phyloP scores from a whole-genome alignment of 2,329 filamentous ascomycete species.

The Dryadomyces sulphureus region DNA sequence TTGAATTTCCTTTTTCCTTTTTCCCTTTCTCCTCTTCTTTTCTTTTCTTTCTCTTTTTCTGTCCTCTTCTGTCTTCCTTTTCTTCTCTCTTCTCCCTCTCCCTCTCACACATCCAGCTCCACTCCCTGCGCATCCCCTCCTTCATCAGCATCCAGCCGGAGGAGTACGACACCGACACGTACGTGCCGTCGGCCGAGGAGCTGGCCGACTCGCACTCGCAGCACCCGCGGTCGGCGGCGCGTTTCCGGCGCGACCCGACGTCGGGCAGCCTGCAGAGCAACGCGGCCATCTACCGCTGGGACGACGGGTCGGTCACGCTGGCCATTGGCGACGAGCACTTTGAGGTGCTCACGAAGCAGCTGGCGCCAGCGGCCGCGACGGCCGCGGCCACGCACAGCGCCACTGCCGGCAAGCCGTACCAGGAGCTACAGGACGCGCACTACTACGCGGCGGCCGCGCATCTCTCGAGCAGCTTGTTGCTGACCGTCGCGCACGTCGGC shows the following conservation, averaged over 20 bases:
- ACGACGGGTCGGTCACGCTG: conserved; percentile 62
- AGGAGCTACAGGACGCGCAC: conserved; percentile 55
- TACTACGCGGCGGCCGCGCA: conserved; percentile 64
- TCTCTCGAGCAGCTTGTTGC: conserved; percentile 49
- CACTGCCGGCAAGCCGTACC: conserved; percentile 24
- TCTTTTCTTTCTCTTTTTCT: neutral
- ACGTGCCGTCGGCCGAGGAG: conserved; percentile 43
- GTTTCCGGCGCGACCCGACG: conserved; percentile 53
- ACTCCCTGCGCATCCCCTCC: conserved; percentile 54
- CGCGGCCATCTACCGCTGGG: conserved; percentile 61
- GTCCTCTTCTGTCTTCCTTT: neutral
- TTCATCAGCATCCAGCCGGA: conserved; percentile 58
- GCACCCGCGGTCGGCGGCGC: conserved; percentile 48
- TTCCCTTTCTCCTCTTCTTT: too few species aligned
- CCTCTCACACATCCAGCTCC: conserved; percentile 32
- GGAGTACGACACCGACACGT: conserved; percentile 50
- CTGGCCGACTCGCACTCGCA: conserved; percentile 36
- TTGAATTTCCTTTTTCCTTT: conserved; percentile 3
- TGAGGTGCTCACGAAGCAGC: conserved; percentile 54
- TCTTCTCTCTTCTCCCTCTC: neutral
- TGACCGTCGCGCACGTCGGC: conserved; percentile 62
- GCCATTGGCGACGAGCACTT: conserved; percentile 64
- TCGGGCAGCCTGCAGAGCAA: conserved; percentile 59
- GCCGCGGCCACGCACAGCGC: neutral
- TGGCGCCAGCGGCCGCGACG: conserved; percentile 40